Evolutionary conservation across 1,139 yeast genomes (phyloP).

Genomic region (Scheffersomyces illinoinensis): DNA sequence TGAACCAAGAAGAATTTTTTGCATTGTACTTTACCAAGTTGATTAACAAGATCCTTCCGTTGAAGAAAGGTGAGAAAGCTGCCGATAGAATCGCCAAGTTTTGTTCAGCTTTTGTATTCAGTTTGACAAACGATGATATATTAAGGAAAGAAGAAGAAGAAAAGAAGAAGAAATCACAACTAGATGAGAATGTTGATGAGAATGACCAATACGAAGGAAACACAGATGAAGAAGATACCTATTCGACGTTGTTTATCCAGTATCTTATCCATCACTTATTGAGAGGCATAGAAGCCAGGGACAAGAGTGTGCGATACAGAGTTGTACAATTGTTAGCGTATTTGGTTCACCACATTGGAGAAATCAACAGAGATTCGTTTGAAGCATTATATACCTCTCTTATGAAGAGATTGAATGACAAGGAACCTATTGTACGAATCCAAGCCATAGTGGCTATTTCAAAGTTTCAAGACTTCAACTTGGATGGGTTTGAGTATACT

Average conservation of each 20-base stretch:
- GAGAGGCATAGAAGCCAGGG: constrained; percentile 76
- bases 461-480: constrained; percentile 62
- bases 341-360: constrained; percentile 70
- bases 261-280: constrained; percentile 64
- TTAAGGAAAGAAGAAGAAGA: constrained; percentile 8
- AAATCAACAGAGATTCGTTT: constrained; percentile 73
- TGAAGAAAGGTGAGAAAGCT: constrained; percentile 68
- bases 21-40: constrained; percentile 58
- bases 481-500: constrained; percentile 39
- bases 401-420: constrained; percentile 68
- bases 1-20: constrained; percentile 59
- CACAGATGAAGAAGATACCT: constrained; percentile 33
- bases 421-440: constrained; percentile 74
- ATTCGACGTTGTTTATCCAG: constrained; percentile 56
- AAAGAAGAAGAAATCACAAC: constrained; percentile 16
- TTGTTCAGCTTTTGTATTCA: constrained; percentile 62
- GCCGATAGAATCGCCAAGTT: constrained; percentile 83
- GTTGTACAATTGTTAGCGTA: constrained; percentile 78
- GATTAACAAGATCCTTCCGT: constrained; percentile 62
- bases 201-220: constrained; percentile 9
- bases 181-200: constrained; percentile 12
- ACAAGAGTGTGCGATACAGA: constrained; percentile 76
- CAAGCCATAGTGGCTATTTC: constrained; percentile 84
- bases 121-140: constrained; percentile 40
- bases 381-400: constrained; percentile 63